A percentile compares a stretch with the other conserved stretches of the same genome.
Conservation (phyloP, 1,284 basidiomycete genomes). For the Malassezia pachydermatis region DNA sequence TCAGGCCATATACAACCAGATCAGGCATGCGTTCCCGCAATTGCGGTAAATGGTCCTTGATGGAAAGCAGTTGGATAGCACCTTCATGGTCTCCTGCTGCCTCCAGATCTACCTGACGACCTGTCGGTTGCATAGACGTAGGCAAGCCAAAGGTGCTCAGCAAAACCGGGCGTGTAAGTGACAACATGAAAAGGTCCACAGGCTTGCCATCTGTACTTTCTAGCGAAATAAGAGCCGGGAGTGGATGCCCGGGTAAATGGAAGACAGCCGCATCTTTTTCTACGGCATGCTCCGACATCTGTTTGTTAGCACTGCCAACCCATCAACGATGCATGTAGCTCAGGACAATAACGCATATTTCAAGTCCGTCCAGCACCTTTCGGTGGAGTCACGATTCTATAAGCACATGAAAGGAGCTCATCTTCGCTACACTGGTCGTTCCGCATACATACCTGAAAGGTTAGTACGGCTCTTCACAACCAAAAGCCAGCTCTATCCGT, state of each 20-base stretch:
- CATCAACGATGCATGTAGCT: background rate
- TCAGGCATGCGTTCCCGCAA: slow-evolving; percentile 22
- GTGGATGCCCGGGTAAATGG: slow-evolving; percentile 40
- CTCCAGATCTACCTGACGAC: slow-evolving; percentile 8
- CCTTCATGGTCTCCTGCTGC: slow-evolving; percentile 21
- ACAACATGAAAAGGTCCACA: slow-evolving; percentile 39
- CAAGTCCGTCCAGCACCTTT: slow-evolving; percentile 20
- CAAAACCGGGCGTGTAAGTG: slow-evolving; percentile 30
- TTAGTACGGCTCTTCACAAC: background rate
- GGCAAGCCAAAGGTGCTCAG: slow-evolving; percentile 23
- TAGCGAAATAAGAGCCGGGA: slow-evolving; percentile 33
- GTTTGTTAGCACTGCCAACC: slow-evolving; percentile 6
- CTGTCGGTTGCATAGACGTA: slow-evolving; percentile 19
- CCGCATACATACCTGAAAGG: slow-evolving; percentile 7
- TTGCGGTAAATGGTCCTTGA: slow-evolving; percentile 13
- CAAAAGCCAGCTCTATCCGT: background rate
- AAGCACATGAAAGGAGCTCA: slow-evolving; percentile 12
- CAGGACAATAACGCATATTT: slow-evolving; percentile 21
- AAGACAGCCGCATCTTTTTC: slow-evolving; percentile 24
- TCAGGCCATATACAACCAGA: slow-evolving; percentile 32
- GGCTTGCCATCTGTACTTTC: slow-evolving; percentile 20
- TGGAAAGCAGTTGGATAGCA: slow-evolving; percentile 22
- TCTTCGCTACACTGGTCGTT: slow-evolving; percentile 1
- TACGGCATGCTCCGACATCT: slow-evolving; percentile 7
- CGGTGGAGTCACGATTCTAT: slow-evolving; percentile 14